A percentile compares a stretch with the other conserved stretches of the same genome.
phyloP scores from a whole-genome alignment of 306 rosid genomes.

The Benincasa hispida region DNA sequence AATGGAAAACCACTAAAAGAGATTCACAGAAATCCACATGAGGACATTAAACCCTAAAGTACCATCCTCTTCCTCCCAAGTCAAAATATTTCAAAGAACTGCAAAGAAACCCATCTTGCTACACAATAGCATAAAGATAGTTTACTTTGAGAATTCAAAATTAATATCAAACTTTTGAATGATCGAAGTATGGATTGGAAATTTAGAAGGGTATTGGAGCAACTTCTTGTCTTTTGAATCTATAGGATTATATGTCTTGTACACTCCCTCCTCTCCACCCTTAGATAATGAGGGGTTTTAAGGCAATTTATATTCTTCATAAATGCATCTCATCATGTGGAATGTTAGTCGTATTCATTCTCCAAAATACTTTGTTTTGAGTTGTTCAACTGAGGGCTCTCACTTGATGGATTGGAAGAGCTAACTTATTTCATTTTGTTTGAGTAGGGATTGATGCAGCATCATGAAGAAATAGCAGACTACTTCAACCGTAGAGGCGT shows the following conservation, averaged over 20 bases:
- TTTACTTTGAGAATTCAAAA: background rate
- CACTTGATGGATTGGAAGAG: conserved; percentile 6
- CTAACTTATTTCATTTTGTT: conserved; percentile 11
- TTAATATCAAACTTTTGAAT: background rate
- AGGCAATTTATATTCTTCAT: background rate
- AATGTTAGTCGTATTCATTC: background rate
- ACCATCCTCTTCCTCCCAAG: background rate
- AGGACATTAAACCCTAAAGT: background rate
- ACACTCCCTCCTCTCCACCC: background rate
- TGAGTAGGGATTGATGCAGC: conserved; percentile 74
- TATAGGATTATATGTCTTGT: background rate
- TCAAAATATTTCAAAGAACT: background rate
- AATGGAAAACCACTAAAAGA: background rate
- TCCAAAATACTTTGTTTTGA: background rate
- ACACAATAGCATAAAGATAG: background rate
- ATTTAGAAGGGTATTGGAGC: background rate
- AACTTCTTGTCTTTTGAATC: background rate
- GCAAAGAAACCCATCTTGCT: background rate
- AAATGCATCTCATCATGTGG: background rate
- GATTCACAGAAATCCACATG: background rate
- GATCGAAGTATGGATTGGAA: background rate
- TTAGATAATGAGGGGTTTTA: background rate
- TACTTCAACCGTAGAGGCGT: conserved; percentile 66
- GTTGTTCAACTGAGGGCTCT: background rate
- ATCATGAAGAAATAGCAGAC: conserved; percentile 57